Percentiles rank a stretch among this genome's conserved stretches.
Conservation (phyloP, 495 filamentous ascomycete genomes). For the Xylaria intraflava region DNA sequence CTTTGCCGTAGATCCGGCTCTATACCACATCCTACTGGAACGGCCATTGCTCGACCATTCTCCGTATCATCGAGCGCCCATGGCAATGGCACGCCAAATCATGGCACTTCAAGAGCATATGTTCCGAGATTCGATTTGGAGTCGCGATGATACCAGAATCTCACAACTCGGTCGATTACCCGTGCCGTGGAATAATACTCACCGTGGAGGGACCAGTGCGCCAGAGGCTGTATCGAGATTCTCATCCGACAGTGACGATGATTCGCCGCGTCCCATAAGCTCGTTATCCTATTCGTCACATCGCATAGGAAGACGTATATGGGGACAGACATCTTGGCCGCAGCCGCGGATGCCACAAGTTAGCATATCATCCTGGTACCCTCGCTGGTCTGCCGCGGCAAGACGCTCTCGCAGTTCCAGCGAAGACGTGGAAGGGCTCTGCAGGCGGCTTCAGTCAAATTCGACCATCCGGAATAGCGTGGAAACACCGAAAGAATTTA, state of each 20-base stretch:
- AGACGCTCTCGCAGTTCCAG: neutral
- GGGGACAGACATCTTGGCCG: neutral
- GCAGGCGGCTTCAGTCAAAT: no score
- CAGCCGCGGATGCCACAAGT: neutral
- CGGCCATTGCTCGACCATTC: neutral
- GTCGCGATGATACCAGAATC: slow-evolving; percentile 14
- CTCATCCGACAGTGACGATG: slow-evolving; percentile 18
- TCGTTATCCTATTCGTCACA: neutral
- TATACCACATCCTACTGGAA: neutral
- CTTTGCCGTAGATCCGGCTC: neutral
- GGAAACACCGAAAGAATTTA: neutral
- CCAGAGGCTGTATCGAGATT: slow-evolving; percentile 13
- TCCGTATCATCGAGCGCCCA: neutral
- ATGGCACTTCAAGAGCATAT: neutral
- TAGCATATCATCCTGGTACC: neutral
- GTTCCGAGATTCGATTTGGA: slow-evolving; percentile 13
- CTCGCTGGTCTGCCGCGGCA: neutral
- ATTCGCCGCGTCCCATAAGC: slow-evolving; percentile 5
- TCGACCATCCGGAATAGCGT: neutral
- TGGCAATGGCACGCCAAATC: neutral
- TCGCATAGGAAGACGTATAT: neutral
- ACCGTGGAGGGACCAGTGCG: neutral
- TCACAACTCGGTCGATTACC: slow-evolving; percentile 9
- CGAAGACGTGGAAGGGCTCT: neutral
- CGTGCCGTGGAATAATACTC: neutral